These are phyloP conservation scores for Exophiala mesophila DNA, from an alignment of 2,329 filamentous ascomycete genomes.

Conservation along the genomic window DNA sequence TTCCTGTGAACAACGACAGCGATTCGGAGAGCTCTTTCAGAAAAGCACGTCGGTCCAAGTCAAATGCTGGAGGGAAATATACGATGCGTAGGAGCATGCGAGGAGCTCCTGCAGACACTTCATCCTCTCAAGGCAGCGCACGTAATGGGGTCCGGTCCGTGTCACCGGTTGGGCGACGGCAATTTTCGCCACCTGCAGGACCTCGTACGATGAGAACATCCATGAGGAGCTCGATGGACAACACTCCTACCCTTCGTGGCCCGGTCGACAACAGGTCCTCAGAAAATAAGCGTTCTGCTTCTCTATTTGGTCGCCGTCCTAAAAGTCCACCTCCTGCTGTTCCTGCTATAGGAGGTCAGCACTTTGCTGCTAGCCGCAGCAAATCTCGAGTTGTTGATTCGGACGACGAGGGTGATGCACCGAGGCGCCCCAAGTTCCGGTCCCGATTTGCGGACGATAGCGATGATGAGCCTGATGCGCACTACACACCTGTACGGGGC, in stretches of 20 bases:
- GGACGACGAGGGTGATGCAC: slow-evolving; percentile 54
- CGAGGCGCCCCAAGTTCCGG: slow-evolving; percentile 36
- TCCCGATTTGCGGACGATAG: slow-evolving; percentile 69
- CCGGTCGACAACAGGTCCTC: slow-evolving; percentile 6
- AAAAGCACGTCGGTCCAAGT: slow-evolving; percentile 49
- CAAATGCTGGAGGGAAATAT: slow-evolving; percentile 43
- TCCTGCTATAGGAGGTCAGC: slow-evolving; percentile 30
- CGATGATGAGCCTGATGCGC: slow-evolving; percentile 58
- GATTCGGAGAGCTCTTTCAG: slow-evolving; percentile 73
- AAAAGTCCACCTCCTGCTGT: slow-evolving; percentile 35
- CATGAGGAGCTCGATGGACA: slow-evolving; percentile 47
- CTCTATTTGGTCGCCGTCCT: slow-evolving; percentile 33
- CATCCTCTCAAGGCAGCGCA: slow-evolving; percentile 45
- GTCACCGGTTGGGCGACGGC: slow-evolving; percentile 56
- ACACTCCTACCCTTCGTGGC: slow-evolving; percentile 25
- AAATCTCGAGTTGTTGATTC: slow-evolving; percentile 54
- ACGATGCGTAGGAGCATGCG: slow-evolving; percentile 74
- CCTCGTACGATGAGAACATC: slow-evolving; percentile 43
- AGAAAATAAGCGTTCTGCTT: slow-evolving; percentile 35
- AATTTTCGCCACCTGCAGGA: slow-evolving; percentile 40
- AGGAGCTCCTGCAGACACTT: slow-evolving; percentile 36
- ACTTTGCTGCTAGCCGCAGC: slow-evolving; percentile 25
- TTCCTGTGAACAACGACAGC: slow-evolving; percentile 52
- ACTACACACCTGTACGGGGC: slow-evolving; percentile 52
- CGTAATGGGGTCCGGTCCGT: slow-evolving; percentile 60